Evolutionary conservation across 2,329 filamentous ascomycete genomes (phyloP), one percentile per base, ranked within the genome.

Genomic region (Curvularia sp.): DNA sequence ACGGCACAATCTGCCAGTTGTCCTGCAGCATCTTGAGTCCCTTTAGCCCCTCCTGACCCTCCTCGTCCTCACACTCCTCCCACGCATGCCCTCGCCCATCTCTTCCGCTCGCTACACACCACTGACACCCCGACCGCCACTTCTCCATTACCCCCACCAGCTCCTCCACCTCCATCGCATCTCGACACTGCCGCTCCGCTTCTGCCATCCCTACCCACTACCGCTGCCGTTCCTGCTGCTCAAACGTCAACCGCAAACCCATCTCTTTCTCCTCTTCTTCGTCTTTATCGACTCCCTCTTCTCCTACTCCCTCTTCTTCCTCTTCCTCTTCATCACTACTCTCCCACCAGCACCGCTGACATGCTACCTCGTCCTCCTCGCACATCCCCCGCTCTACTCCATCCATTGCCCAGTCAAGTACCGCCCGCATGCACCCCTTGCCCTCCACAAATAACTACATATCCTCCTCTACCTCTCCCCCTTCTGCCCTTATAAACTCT

Each of bases 331-430:
- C 31, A 24, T 30, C 26, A 28, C 24, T 22, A 1, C 38, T 48
- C 44, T 33, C n/a, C 26, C 6, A 20, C 38, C 8, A 0, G 18
- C 38, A 41, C 44, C 28, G 26, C 42, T 46, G 26, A 26, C 42
- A 46, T 28, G 26, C 15, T n/a, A 46, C 42, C 5, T 46, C 42
- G 10, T 46, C 26, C 42, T 3, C 52, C 54, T 38, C 43, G 49
- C 44, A 31, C 57, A 30, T 18, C 52, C 56, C 22, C 52, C 61
- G 49, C 50, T 49, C 30, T n/a, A 46, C 42, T 57, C 50, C 28
- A 24, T 41, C 44, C 51, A 46, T 49, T 24, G 28, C 46, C 53
- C 46, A 12, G 58, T 54, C 33, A 56, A 64, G 46, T 58, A 64
- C 30, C 4, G 7, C 38, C 3, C 38, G 3, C 18, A 41, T 41